These are phyloP conservation scores for Geranium brycei DNA, from an alignment of 345 rosid genomes.

Conservation along the genomic window DNA sequence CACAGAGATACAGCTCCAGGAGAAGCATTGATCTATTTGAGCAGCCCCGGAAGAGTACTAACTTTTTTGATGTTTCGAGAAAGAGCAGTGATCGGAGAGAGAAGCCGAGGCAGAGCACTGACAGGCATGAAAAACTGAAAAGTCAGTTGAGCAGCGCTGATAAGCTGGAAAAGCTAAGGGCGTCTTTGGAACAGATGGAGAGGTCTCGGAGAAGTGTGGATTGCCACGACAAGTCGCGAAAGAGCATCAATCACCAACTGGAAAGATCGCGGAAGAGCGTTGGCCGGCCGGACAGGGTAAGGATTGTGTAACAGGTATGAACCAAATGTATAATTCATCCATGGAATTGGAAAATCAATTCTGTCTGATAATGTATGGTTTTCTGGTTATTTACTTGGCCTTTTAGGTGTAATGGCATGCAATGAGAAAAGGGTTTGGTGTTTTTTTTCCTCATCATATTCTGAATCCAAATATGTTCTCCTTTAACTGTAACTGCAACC, in stretches of 20 bases:
- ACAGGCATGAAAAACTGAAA: constrained; percentile 50
- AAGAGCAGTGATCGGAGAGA: constrained; percentile 76
- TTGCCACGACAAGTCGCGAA: constrained; percentile 73
- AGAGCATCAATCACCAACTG: constrained; percentile 54
- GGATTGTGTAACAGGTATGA: constrained; percentile 31
- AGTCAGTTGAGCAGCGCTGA: constrained; percentile 35
- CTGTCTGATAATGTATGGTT: constrained; percentile 9
- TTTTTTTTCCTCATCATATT: background rate
- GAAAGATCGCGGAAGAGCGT: constrained; percentile 83
- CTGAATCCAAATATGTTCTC: background rate
- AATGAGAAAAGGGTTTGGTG: constrained; percentile 17
- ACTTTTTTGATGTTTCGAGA: constrained; percentile 50
- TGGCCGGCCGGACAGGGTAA: constrained; percentile 61
- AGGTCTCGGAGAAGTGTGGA: constrained; percentile 82
- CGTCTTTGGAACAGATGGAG: constrained; percentile 58
- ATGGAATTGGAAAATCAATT: constrained; percentile 11
- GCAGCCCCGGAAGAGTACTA: constrained; percentile 46
- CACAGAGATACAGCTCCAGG: constrained; percentile 52
- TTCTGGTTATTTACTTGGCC: constrained; percentile 19
- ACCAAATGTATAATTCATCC: constrained; percentile 2
- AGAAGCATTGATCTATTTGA: constrained; percentile 47
- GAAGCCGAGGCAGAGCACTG: constrained; percentile 82
- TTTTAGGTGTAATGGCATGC: constrained; percentile 14
- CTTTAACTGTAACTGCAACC: too few species aligned
- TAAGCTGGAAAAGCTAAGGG: constrained; percentile 42